Base-by-base conservation (phyloP, 2,329 filamentous ascomycete genomes). In the Apiospora kogelbergensis region DNA sequence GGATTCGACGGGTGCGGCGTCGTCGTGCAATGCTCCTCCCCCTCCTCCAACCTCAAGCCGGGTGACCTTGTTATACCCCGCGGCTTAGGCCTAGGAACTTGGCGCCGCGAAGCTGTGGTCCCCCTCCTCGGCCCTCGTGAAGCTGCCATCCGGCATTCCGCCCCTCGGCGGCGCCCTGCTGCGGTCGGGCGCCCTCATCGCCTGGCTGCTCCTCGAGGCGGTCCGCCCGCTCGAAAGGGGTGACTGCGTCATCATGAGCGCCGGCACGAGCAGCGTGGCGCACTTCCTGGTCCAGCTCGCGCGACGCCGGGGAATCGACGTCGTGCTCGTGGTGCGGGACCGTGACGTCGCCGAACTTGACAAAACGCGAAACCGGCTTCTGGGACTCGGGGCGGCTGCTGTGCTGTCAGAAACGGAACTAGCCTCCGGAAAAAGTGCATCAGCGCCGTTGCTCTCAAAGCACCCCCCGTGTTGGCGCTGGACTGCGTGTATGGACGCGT, bases 151-250 rank as follows among this genome's bases (percentile, higher is more conserved):
- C 3, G 46, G 41, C 2, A 45, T 63, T 11, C 72, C 71, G 53
- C 70, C 68, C 11, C 42, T 70, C 5, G 68, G 65, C n/a, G 75
- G 69, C 22, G 69, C 71, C 1, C 63, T 73, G n/a, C 65, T 76
- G 11, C 67, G 71, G 24, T 71, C 74, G 41, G 67, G 67, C 9
- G 57, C 72, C 20, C 65, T 72, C 22, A 70, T 75, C 3, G 74
- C 74, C 20, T 76, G 70, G 67, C 69, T 74, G 24, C 68, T 76
- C 7, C 67, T 75, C 45, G 74, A 76, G 66, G 70, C 73, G 45
- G 70, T 73, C 69, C 53, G 41, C 2, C 37, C 66, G 24, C 70
- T 76, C 33, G 66, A 67, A 64, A 72, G 70, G 0, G 74, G 75
- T n/a, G 74, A 76, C 53, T 74, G 20, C 65, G 41, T 69, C 45